Evolutionary conservation across 129 eudicot genomes (phyloP), one percentile per base, ranked within the genome.

Genomic region (Kitagawia praeruptora): DNA sequence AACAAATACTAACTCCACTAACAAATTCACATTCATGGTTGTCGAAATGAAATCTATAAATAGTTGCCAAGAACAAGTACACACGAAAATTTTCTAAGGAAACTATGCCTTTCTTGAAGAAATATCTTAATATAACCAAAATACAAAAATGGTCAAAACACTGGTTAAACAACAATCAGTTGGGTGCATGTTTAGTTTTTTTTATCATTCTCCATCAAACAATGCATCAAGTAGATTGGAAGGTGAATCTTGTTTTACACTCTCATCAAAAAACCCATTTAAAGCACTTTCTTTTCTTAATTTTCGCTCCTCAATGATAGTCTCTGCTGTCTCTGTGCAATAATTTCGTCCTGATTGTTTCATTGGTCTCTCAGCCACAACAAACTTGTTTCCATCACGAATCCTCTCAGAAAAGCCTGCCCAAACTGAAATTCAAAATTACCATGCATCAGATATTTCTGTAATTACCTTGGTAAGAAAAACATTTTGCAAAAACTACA

Each of bases 321-420:
- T 81, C 53, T 90, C 98, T 54, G 92, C 88, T 56, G 97, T 82
- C 78, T 90, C 99, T 25, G 91, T 82, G 82, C 89, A 89, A 82
- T 61, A 78, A 72, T 83, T 89, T 44, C 92, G 82, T 75, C 89
- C 88, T 78, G 75, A 79, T 74, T 88, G 87, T 70, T 82, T 88
- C 53, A 51, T 77, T 19, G 93, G 92, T 78, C 90, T 90, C 85
- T 96, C 99, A 21, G 98, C 95, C 34, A 96, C 99, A 80, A 89
- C 78, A 82, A 89, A 96, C 83, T 96, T 96, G 93, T 86, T 90
- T 42, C 99, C 97, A 54, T 96, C 97, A 45, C 99, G 99, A 13
- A 78, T 86, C 83, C 95, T 87, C 88, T 96, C 99, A 41, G 97
- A 74, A 80, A 92, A 92, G 82, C 97, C 97, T 47, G 97, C 99